Evolutionary conservation across 495 filamentous ascomycete genomes (phyloP).

Genomic region (Hypoxylon fuscum): DNA sequence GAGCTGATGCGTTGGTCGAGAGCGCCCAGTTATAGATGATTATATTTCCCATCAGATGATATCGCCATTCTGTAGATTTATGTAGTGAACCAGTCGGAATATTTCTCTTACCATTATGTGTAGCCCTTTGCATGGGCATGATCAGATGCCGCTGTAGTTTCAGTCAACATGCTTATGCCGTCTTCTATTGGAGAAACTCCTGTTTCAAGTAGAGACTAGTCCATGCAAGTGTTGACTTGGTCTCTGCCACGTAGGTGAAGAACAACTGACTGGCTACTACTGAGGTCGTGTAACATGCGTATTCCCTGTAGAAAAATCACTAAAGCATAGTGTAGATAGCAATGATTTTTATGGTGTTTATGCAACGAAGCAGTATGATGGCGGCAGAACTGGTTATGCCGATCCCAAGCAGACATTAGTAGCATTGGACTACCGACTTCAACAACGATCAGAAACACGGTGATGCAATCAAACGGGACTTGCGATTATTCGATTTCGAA

Average conservation of each 20-base stretch:
- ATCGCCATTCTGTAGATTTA: conserved; percentile 13
- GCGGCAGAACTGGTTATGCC: conserved; percentile 9
- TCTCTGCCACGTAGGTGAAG: conserved; percentile 41
- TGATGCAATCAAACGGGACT: no score
- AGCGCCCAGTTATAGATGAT: conserved; percentile 9
- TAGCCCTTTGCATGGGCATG: conserved; percentile 36
- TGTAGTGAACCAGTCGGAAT: conserved; percentile 33
- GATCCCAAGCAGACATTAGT: conserved; percentile 18
- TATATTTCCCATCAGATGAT: conserved; percentile 35
- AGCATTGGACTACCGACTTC: conserved; percentile 8
- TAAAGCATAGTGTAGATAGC: conserved; percentile 19
- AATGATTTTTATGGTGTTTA: conserved; percentile 13
- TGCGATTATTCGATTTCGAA: no score
- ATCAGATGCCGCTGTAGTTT: conserved; percentile 38
- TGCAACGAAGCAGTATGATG: conserved; percentile 31
- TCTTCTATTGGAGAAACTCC: conserved; percentile 34
- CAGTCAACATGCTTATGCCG: conserved; percentile 22
- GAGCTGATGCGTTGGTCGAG: conserved; percentile 20
- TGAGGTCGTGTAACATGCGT: conserved; percentile 20
- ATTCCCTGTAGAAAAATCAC: conserved; percentile 12
- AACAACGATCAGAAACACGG: conserved; percentile 8
- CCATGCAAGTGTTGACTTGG: conserved; percentile 24
- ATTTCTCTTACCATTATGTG: conserved; percentile 17
- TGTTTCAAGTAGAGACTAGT: conserved; percentile 43
- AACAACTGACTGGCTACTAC: conserved; percentile 10